A percentile compares a stretch with the other conserved stretches of the same genome.
Conservation (phyloP, 1,139 yeast species). For the Yamadazyma dushanensis region DNA sequence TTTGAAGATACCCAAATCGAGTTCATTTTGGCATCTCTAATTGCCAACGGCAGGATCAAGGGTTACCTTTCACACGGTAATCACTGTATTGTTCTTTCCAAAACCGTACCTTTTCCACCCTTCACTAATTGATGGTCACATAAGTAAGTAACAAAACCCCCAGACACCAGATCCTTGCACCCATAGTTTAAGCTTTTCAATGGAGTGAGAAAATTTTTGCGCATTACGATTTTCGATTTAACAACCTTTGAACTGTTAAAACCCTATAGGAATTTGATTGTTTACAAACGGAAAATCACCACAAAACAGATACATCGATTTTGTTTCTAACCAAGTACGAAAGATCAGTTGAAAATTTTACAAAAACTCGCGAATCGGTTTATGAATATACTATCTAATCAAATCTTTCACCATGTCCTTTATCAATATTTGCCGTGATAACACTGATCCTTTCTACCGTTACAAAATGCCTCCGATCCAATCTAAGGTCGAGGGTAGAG, state of each 20-base stretch:
- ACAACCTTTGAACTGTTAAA: too few species aligned
- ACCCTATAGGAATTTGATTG: too few species aligned
- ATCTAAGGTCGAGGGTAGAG: constrained; percentile 97
- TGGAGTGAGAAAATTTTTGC: constrained; percentile 1
- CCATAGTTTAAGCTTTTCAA: background rate
- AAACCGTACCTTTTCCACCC: constrained; percentile 69
- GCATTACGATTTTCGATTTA: too few species aligned
- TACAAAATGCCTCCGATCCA: constrained; percentile 98
- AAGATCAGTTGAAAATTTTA: too few species aligned
- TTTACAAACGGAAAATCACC: too few species aligned
- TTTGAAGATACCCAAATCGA: constrained; percentile 55
- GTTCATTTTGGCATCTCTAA: constrained; percentile 68
- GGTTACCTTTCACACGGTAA: constrained; percentile 84
- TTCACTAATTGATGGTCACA: constrained; percentile 2
- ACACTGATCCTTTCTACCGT: constrained; percentile 97
- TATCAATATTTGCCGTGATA: constrained; percentile 94
- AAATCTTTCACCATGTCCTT: constrained; percentile 59
- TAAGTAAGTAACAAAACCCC: too few species aligned
- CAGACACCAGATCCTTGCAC: background rate
- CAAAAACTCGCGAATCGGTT: too few species aligned
- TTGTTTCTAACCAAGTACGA: too few species aligned
- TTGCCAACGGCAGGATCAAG: constrained; percentile 61
- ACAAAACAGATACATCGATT: too few species aligned
- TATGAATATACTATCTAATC: constrained; percentile 10
- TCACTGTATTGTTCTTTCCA: constrained; percentile 73